Evolutionary conservation across 352 stramenopile genomes (phyloP).

Genomic region (Pythium aphanidermatum): DNA sequence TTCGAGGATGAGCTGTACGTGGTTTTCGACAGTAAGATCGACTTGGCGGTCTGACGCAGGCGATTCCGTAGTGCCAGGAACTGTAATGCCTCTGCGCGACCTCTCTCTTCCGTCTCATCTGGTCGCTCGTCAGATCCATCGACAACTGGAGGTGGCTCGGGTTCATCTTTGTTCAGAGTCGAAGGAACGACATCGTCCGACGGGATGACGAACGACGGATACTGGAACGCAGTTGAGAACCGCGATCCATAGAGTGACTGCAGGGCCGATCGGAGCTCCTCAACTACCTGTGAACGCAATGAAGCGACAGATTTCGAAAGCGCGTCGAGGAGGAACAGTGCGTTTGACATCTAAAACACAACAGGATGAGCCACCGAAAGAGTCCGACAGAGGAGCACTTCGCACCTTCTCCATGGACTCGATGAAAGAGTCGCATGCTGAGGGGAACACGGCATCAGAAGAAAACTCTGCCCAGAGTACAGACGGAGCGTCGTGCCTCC

Average conservation of each 20-base stretch:
- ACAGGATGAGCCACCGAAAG: background rate
- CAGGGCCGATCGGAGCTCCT: constrained; percentile 3
- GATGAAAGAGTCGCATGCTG: constrained; percentile 6
- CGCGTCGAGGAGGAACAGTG: constrained; percentile 14
- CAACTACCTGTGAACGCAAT: constrained; percentile 1
- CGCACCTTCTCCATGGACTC: constrained; percentile 17
- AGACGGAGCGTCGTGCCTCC: background rate
- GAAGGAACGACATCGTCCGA: background rate
- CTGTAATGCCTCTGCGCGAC: constrained; percentile 14
- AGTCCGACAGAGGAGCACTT: background rate
- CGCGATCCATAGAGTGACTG: constrained; percentile 10
- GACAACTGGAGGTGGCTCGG: background rate
- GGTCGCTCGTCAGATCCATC: constrained; percentile 1
- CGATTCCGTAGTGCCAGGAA: constrained; percentile 18
- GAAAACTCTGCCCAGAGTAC: constrained; percentile 5
- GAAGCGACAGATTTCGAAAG: constrained; percentile 8
- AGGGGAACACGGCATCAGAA: constrained; percentile 10
- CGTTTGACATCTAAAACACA: constrained; percentile 10
- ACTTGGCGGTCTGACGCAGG: constrained; percentile 14
- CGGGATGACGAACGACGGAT: constrained; percentile 5
- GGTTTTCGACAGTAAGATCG: constrained; percentile 9
- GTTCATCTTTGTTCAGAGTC: constrained; percentile 11
- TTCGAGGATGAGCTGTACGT: constrained; percentile 10
- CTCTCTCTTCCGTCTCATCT: constrained; percentile 13
- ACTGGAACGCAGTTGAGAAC: constrained; percentile 14